These are phyloP conservation scores for Oropetium thomaeum DNA, from an alignment of 176 grass and related monocot species.

Conservation along the genomic window DNA sequence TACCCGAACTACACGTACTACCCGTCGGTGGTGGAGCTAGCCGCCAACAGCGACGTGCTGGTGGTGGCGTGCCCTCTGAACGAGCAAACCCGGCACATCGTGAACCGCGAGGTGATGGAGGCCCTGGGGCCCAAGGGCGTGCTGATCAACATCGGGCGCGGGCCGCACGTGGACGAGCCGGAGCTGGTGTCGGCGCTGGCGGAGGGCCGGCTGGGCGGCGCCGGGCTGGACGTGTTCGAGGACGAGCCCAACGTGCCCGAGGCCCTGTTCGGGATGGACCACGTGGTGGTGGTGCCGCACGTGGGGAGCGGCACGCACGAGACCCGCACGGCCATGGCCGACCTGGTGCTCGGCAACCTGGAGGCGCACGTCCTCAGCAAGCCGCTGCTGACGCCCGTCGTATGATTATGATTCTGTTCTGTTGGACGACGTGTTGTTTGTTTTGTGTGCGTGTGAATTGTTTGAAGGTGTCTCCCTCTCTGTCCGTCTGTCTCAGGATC, in stretches of 20 bases:
- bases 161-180: constrained; percentile 74
- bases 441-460: neutral
- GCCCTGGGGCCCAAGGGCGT: constrained; percentile 67
- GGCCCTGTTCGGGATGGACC: constrained; percentile 59
- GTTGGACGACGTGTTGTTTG: no score
- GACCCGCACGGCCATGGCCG: constrained; percentile 64
- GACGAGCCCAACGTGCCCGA: constrained; percentile 68
- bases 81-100: constrained; percentile 63
- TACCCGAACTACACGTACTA: constrained; percentile 67
- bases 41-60: constrained; percentile 67
- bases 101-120: constrained; percentile 78
- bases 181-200: constrained; percentile 68
- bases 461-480: neutral
- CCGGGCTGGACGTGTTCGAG: constrained; percentile 86
- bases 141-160: constrained; percentile 80
- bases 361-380: constrained; percentile 59
- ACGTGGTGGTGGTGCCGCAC: constrained; percentile 80
- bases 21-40: constrained; percentile 45
- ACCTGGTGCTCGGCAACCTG: constrained; percentile 83
- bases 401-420: constrained; percentile 38
- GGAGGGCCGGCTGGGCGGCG: constrained; percentile 64
- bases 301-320: constrained; percentile 66
- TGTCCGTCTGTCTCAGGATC: neutral
- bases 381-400: constrained; percentile 71
- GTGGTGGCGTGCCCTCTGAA: constrained; percentile 75